Evolutionary conservation across 2,329 filamentous ascomycete genomes (phyloP).

Genomic region (Fusarium begoniae): DNA sequence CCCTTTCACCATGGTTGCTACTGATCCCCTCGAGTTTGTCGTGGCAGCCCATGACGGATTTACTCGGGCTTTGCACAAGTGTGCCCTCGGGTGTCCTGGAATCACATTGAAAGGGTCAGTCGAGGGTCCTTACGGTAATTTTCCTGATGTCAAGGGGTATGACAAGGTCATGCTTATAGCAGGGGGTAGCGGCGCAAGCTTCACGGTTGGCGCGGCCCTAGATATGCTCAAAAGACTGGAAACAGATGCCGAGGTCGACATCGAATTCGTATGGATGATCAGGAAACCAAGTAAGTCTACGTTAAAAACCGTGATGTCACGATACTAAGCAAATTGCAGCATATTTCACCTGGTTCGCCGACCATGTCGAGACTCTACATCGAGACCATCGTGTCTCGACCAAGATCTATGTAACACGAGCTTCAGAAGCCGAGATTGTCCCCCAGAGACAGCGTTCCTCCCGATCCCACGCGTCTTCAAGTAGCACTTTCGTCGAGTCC

Average conservation of each 20-base stretch:
- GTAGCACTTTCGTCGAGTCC: not conserved
- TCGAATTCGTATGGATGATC: conserved; percentile 55
- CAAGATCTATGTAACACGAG: conserved; percentile 50
- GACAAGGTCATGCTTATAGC: conserved; percentile 68
- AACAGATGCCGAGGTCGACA: conserved; percentile 32
- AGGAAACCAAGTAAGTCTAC: conserved; percentile 47
- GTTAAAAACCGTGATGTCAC: not conserved
- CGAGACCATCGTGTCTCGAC: conserved; percentile 44
- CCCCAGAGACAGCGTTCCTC: conserved; percentile 3
- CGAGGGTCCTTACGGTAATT: conserved; percentile 67
- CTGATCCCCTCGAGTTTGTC: conserved; percentile 65
- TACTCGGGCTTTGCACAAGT: conserved; percentile 63
- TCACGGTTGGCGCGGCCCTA: conserved; percentile 55
- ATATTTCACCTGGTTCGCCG: conserved; percentile 50
- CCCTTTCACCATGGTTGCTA: conserved; percentile 68
- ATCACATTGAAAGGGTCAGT: conserved; percentile 59
- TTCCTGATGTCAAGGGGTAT: conserved; percentile 60
- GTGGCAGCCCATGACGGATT: conserved; percentile 68
- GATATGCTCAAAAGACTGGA: conserved; percentile 46
- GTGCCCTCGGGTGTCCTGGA: conserved; percentile 60
- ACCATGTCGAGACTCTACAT: conserved; percentile 47
- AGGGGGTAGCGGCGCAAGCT: conserved; percentile 69
- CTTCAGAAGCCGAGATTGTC: conserved; percentile 13
- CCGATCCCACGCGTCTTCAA: conserved; percentile 23
- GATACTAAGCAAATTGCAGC: conserved; percentile 38